phyloP scores from a whole-genome alignment of 2,329 filamentous ascomycete genomes.

The Paradendryphiella salina region DNA sequence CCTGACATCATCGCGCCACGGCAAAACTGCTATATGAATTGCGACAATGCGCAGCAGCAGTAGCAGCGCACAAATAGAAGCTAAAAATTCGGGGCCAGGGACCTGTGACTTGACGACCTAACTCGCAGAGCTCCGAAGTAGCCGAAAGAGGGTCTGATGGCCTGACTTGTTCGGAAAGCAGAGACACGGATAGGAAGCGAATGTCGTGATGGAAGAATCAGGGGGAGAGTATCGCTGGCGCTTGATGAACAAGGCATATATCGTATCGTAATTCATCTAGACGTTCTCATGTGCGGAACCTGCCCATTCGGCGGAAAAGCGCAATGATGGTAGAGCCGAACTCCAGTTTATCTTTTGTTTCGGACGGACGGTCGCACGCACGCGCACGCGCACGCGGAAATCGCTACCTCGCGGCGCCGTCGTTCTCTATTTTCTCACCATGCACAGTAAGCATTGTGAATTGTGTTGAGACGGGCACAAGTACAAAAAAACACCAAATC shows the following conservation, averaged over 20 bases:
- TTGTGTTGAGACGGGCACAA: no score
- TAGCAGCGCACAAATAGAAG: not conserved
- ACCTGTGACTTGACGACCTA: not conserved
- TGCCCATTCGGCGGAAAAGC: not conserved
- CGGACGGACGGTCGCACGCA: no score
- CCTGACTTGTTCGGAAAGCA: not conserved
- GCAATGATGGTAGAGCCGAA: not conserved
- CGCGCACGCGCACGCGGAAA: no score
- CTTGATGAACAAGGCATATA: no score
- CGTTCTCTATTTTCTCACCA: no score
- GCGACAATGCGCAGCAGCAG: not conserved
- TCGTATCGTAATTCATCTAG: not conserved
- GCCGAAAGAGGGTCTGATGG: conserved; percentile 2
- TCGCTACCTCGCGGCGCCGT: no score
- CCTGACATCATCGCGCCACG: not conserved
- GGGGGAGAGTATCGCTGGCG: no score
- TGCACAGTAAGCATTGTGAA: no score
- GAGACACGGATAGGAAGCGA: no score
- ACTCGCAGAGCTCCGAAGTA: not conserved
- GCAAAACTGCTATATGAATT: not conserved
- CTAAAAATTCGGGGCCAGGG: not conserved
- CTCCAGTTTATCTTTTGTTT: not conserved
- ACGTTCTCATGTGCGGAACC: not conserved
- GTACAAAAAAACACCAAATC: no score
- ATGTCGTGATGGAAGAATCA: no score